Conservation (phyloP, 2,329 filamentous ascomycete species). For the Gaeumannomyces sp. region DNA sequence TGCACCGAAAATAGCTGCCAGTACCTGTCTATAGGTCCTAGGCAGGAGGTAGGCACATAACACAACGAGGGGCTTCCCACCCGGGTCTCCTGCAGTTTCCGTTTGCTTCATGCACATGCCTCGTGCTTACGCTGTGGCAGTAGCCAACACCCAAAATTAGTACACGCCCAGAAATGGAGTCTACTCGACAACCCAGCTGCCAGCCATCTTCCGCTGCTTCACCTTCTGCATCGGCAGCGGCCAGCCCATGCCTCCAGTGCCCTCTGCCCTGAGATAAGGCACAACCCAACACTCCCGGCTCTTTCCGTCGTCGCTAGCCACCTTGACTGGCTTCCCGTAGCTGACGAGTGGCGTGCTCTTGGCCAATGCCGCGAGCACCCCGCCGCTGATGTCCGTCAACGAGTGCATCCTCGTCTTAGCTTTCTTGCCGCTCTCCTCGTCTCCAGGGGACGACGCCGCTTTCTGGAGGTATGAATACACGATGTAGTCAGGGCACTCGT, state of each 20-base stretch:
- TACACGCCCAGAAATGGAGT: background rate
- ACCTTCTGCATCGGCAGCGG: slow-evolving; percentile 81
- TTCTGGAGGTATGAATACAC: slow-evolving; percentile 83
- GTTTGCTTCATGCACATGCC: background rate
- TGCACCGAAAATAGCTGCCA: background rate
- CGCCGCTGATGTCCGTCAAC: slow-evolving; percentile 69
- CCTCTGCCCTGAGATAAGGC: slow-evolving; percentile 67
- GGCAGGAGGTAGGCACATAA: background rate
- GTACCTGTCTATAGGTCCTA: background rate
- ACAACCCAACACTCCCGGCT: slow-evolving; percentile 77
- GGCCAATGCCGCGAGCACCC: slow-evolving; percentile 71
- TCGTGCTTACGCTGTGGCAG: background rate
- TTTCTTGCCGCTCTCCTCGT: background rate
- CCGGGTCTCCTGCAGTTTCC: background rate
- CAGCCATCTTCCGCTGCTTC: slow-evolving; percentile 66
- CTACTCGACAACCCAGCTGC: slow-evolving; percentile 67
- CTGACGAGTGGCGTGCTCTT: slow-evolving; percentile 78
- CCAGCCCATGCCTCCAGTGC: slow-evolving; percentile 66
- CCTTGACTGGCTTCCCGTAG: slow-evolving; percentile 85
- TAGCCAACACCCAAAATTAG: background rate
- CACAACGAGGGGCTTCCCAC: background rate
- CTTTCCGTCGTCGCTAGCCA: slow-evolving; percentile 32
- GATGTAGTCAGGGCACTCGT: slow-evolving; percentile 79
- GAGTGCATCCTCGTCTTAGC: slow-evolving; percentile 83
- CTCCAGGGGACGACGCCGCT: slow-evolving; percentile 36